Base-by-base conservation (phyloP, 192 early-diverging fungal genomes). In the Podila epigama region DNA sequence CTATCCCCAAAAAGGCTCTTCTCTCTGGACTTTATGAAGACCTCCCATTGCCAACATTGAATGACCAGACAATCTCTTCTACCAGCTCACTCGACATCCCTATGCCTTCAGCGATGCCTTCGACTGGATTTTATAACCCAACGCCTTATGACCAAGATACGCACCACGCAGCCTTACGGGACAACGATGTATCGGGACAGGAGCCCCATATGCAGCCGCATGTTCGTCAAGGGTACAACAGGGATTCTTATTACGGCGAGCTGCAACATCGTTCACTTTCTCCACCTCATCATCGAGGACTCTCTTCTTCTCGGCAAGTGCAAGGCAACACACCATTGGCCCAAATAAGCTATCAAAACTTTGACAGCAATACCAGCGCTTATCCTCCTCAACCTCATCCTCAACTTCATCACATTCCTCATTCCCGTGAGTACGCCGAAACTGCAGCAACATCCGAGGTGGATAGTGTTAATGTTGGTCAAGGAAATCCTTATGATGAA, bases 21-120 rank as follows among this genome's bases (percentile, higher is more conserved):
- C 73, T 77, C 18, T 77, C 73, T 25, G 73, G 73, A 68, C 20
- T 77, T 5, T 68, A 77, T 29, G 73, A 52, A 0, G 66, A 64
- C 8, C 13, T 51, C 4, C 72, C 72, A 2, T 11, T 54, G 7
- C 32, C 65, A 16, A 41, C 58, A 27, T 29, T 25, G 32, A 32
- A 10, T 31, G 58, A 59, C 32, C 29, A 33, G 15, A 33, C 55
- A n/a, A 3, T 57, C 3, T 57, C 55, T 4, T 57, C 55, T n/a
- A 32, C 48, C 1, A 67, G 60, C 29, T 77, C 73, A 4, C 4
- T 60, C 29, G 66, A 68, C 64, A 63, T 54, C 12, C 66, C 73
- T 2, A 39, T 77, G 29, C 61, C 73, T 8, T 22, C 58, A 12
- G 31, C 58, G 11, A 59, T 54, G 40, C 33, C 20, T 9, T 58